Percentiles rank a stretch among this genome's conserved stretches.
Conservation (phyloP, 352 stramenopile genomes). For the Phytophthora brassicae region DNA sequence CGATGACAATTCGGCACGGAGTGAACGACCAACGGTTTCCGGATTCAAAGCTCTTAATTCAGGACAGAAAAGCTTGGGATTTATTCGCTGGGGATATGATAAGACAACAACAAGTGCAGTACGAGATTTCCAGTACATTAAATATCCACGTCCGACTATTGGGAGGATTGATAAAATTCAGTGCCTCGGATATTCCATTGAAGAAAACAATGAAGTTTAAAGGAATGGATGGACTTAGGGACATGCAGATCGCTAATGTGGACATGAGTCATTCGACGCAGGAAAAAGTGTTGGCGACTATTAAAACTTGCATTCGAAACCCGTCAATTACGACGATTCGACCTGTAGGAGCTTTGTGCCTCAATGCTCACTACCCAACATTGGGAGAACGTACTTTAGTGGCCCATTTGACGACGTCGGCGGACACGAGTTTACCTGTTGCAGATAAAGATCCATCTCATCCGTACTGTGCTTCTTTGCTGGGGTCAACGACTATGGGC, state of each 20-base stretch:
- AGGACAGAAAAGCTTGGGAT: slow-evolving; percentile 60
- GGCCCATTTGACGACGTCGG: slow-evolving; percentile 48
- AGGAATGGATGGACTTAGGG: slow-evolving; percentile 63
- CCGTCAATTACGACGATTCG: slow-evolving; percentile 72
- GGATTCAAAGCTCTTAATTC: slow-evolving; percentile 55
- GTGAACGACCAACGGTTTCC: slow-evolving; percentile 49
- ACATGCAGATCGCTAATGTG: slow-evolving; percentile 64
- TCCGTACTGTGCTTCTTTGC: slow-evolving; percentile 50
- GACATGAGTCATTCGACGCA: slow-evolving; percentile 67
- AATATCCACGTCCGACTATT: slow-evolving; percentile 56
- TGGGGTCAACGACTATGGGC: slow-evolving; percentile 29
- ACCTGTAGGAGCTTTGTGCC: slow-evolving; percentile 65
- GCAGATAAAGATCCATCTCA: slow-evolving; percentile 49
- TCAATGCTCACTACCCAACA: slow-evolving; percentile 60
- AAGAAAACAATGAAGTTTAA: slow-evolving; percentile 59
- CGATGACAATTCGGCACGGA: slow-evolving; percentile 56
- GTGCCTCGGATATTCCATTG: slow-evolving; percentile 44
- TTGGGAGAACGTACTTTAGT: slow-evolving; percentile 45
- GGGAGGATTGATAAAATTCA: slow-evolving; percentile 51
- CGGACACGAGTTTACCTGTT: slow-evolving; percentile 44
- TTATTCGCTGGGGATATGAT: slow-evolving; percentile 74
- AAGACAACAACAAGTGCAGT: slow-evolving; percentile 37
- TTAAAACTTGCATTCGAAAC: slow-evolving; percentile 83
- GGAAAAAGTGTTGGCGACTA: slow-evolving; percentile 55
- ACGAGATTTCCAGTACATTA: slow-evolving; percentile 52